These are phyloP conservation scores for Alternaria solani DNA, from an alignment of 2,329 filamentous ascomycete genomes.

Conservation along the genomic window DNA sequence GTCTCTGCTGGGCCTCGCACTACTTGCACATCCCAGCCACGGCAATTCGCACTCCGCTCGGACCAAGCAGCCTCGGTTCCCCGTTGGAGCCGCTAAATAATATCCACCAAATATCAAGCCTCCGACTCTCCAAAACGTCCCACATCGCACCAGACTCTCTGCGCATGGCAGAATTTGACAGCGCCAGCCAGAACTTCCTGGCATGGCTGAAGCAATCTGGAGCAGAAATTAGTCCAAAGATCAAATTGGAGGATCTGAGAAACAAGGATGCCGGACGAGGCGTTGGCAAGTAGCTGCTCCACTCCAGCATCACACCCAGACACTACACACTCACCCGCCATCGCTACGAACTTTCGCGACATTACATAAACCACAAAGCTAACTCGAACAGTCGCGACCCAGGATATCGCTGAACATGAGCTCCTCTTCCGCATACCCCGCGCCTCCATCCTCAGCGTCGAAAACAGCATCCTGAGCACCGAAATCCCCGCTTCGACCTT, in stretches of 20 bases:
- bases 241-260: constrained; percentile 66
- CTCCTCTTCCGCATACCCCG: constrained; percentile 83
- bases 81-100: constrained; percentile 22
- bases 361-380: neutral
- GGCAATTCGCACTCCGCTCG: constrained; percentile 4
- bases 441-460: constrained; percentile 71
- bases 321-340: neutral
- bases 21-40: constrained; percentile 9
- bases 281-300: constrained; percentile 62
- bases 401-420: constrained; percentile 76
- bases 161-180: constrained; percentile 48
- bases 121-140: constrained; percentile 24
- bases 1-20: neutral
- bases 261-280: constrained; percentile 66
- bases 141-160: constrained; percentile 21
- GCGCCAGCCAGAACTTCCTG: constrained; percentile 61
- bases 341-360: neutral
- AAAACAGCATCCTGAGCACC: constrained; percentile 73
- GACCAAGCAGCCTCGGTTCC: constrained; percentile 37
- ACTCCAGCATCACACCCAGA: neutral
- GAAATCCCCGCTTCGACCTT: constrained; percentile 55
- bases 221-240: constrained; percentile 65
- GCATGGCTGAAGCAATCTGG: constrained; percentile 64
- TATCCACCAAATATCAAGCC: constrained; percentile 27
- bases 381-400: constrained; percentile 67